These are phyloP conservation scores for Medicago arabica DNA, from an alignment of 306 rosid genomes.

Conservation along the genomic window DNA sequence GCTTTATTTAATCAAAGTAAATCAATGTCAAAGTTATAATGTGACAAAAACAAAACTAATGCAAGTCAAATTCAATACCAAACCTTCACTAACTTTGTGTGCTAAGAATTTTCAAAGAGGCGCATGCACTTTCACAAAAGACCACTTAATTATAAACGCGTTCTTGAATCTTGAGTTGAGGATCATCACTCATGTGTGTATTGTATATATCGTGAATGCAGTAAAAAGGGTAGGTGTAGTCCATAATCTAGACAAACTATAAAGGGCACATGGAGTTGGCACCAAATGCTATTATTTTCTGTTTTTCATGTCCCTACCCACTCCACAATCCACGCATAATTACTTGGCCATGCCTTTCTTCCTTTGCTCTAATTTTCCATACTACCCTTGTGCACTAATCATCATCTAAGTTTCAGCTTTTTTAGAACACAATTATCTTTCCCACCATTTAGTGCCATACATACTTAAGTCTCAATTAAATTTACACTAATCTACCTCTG, in stretches of 20 bases:
- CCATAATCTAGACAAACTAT: conserved; percentile 44
- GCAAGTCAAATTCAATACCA: conserved; percentile 18
- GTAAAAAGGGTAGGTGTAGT: conserved; percentile 41
- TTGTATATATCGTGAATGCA: background rate
- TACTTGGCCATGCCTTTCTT: conserved; percentile 42
- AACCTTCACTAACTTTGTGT: conserved; percentile 34
- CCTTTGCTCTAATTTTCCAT: conserved; percentile 32
- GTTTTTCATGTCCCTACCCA: conserved; percentile 63
- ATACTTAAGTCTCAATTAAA: conserved; percentile 8
- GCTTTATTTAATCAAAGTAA: background rate
- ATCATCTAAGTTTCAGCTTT: conserved; percentile 39
- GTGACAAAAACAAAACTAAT: conserved; percentile 16
- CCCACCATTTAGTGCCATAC: conserved; percentile 28
- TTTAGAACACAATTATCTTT: conserved; percentile 38
- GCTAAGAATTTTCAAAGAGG: background rate
- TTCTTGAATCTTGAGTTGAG: background rate
- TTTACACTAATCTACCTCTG: conserved; percentile 36
- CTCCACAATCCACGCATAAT: conserved; percentile 77
- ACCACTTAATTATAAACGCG: conserved; percentile 19
- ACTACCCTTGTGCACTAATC: conserved; percentile 16
- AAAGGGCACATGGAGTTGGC: conserved; percentile 61
- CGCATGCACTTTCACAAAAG: conserved; percentile 21
- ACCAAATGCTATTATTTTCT: conserved; percentile 50
- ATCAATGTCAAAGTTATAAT: conserved; percentile 7
- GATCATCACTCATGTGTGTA: background rate